These are phyloP conservation scores for Vitis riparia DNA, from an alignment of 164 flowering plant genomes.

Conservation along the genomic window DNA sequence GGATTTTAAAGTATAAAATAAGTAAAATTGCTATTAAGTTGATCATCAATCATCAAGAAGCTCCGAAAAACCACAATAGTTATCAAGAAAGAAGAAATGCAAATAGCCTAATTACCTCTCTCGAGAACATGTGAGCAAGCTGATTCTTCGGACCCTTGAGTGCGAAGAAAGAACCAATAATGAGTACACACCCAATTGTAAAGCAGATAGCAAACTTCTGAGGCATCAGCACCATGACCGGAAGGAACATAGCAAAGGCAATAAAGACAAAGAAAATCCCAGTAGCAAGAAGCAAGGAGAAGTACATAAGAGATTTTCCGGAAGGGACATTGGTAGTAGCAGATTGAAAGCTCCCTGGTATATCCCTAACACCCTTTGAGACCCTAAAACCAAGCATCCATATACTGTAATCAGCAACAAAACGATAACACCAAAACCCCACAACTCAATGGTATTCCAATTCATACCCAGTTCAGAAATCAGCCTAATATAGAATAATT, in stretches of 20 bases:
- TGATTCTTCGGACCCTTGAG: constrained; percentile 73
- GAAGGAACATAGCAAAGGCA: constrained; percentile 78
- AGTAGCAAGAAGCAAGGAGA: constrained; percentile 58
- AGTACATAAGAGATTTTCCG: constrained; percentile 66
- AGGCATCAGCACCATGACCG: constrained; percentile 78
- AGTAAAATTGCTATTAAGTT: no score
- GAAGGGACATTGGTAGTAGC: constrained; percentile 72
- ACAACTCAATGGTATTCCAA: not conserved
- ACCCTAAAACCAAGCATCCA: constrained; percentile 39
- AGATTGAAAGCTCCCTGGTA: constrained; percentile 66
- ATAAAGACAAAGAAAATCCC: constrained; percentile 75
- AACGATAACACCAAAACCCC: not conserved
- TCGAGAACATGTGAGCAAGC: constrained; percentile 67
- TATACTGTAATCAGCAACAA: not conserved
- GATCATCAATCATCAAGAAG: no score
- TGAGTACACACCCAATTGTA: constrained; percentile 67
- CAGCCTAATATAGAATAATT: not conserved
- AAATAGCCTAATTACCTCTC: constrained; percentile 44
- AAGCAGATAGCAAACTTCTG: constrained; percentile 81
- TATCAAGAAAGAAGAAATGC: not conserved
- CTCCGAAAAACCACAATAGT: no score
- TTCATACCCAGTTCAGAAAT: not conserved
- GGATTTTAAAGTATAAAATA: no score
- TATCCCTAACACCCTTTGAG: constrained; percentile 65
- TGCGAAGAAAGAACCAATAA: constrained; percentile 66